Base-by-base conservation (phyloP, 2,329 filamentous ascomycete species). In the Bipolaris gigantea region DNA sequence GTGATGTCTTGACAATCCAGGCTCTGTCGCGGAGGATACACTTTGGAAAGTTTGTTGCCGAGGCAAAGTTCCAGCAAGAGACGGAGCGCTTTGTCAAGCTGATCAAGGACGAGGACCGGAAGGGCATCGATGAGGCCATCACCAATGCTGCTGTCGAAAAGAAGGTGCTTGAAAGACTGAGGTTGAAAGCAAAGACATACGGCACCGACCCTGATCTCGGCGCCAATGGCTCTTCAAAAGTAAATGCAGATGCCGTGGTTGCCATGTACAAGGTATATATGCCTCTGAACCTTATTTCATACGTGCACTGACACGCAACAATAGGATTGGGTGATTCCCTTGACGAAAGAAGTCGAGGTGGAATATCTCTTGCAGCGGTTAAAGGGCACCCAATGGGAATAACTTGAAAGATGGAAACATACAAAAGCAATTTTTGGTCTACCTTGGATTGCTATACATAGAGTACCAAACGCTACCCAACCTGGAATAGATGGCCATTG, bases 261-360 rank as follows among this genome's bases (percentile, higher is more conserved):
- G 73, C 63, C 18, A 75, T 75, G 72, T 75, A 75, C 62, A 74
- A 74, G 67, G 71, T 69, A 48, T 10, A 49, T 42, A 10, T 9
- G 30, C 7, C 35, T 16, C 39, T 6, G 33, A 3, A 15, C 25
- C 15, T 0, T 11, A 21, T 5, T 7, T 16, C 4, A n/a, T 19
- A 6, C 5, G 8, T 30, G n/a, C 25, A 32, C 16, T 35, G 21
- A 55, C 36, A 35, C 15, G 13, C 11, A 21, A 35, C 8, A 30
- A 10, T 49, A 67, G 82, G 85, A 96, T 73, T 90, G 89, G 76
- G 92, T 99, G 56, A 99, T 99, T 65, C 94, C 94, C 0, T 77
- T 97, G 73, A 99, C 94, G n/a, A 99, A 99, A 76, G 89, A 92
- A 60, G 93, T 99, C 36, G 94, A 99, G 80, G 92, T 99, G 9